Percentiles rank a stretch among this genome's conserved stretches.
Evolutionary conservation across 2,329 filamentous ascomycete genomes (phyloP).

Genomic region (Paramyrothecium sp.): DNA sequence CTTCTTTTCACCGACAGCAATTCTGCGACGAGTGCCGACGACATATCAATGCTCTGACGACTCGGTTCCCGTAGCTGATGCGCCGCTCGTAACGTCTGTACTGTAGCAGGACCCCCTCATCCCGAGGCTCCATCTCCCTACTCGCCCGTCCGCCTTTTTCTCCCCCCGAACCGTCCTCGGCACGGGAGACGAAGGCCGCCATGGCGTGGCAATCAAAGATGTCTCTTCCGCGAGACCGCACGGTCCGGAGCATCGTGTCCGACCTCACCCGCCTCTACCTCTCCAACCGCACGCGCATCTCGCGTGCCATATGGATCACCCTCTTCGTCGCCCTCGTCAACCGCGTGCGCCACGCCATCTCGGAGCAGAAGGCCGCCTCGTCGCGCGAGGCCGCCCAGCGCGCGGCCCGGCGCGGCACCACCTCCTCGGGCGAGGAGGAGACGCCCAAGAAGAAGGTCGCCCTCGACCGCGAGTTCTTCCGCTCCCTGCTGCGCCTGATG

Average conservation of each 20-base stretch:
- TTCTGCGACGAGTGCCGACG: too few species aligned
- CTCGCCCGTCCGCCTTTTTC: too few species aligned
- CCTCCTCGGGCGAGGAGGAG: constrained; percentile 32
- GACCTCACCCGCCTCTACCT: constrained; percentile 73
- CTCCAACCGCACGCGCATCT: constrained; percentile 77
- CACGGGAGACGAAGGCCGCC: constrained; percentile 10
- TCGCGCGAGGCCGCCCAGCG: constrained; percentile 62
- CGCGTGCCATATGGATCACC: constrained; percentile 78
- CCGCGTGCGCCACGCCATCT: constrained; percentile 86
- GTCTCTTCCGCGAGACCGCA: constrained; percentile 57
- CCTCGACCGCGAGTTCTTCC: constrained; percentile 80
- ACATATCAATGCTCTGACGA: constrained; percentile 2
- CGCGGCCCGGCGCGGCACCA: constrained; percentile 46
- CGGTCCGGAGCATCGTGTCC: constrained; percentile 62
- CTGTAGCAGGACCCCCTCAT: not conserved
- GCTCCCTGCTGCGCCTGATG: constrained; percentile 73
- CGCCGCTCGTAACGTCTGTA: constrained; percentile 2
- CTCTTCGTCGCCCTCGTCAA: constrained; percentile 79
- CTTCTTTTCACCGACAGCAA: too few species aligned
- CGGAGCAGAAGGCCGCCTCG: constrained; percentile 87
- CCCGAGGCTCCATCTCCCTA: not conserved
- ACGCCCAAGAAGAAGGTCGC: constrained; percentile 77
- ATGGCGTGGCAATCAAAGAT: constrained; percentile 81
- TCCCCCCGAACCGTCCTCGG: not conserved
- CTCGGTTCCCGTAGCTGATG: too few species aligned